Evolutionary conservation across 192 early-diverging fungal species (phyloP), one percentile per base, ranked within the genome.

Genomic region (Podila verticillata): DNA sequence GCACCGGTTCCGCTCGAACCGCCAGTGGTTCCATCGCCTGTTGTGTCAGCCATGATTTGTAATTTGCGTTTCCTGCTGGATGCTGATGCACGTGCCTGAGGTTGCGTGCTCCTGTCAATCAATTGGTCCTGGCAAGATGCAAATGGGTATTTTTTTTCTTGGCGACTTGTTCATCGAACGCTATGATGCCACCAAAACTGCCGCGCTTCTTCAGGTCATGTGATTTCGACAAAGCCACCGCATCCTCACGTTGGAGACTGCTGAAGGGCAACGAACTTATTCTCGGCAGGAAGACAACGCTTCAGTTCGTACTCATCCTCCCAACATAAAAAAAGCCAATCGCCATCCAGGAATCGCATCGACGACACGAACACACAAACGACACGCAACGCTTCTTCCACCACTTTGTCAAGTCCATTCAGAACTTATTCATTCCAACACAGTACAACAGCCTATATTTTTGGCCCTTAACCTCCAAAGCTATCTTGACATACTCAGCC

Each of bases 21-120:
- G 48, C 36, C 54, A 7, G 65, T 29, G 35, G 66, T 32, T 61
- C 74, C 62, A 59, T 75, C 74, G 26, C 34, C 66, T 17, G 74
- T 44, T 17, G 74, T 49, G 54, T 75, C 74, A 30, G 74, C 63
- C 74, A 75, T 75, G 66, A 35, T 54, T 24, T 49, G 39, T 26
- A 54, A 54, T 44, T 17, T 44, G 39, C 17, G 39, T 44, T 44
- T 15, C 39, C 39, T 44, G 39, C 13, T 44, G 12, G 39, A 44
- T 44, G 39, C 4, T 44, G 17, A 44, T 44, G 24, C 26, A 56
- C 34, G 65, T n/a, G n/a, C 10, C 24, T 24, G 13, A 26, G 32
- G 39, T 17, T 35, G 24, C 39, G 61, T 28, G 59, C 48, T 59
- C 54, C 57, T 60, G 51, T 39, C 54, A 10, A 39, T 39, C 9